Percentiles rank a stretch among this genome's conserved stretches.
Evolutionary conservation across 2,329 filamentous ascomycete genomes (phyloP).

Genomic region (Chaetomium olivaceum): DNA sequence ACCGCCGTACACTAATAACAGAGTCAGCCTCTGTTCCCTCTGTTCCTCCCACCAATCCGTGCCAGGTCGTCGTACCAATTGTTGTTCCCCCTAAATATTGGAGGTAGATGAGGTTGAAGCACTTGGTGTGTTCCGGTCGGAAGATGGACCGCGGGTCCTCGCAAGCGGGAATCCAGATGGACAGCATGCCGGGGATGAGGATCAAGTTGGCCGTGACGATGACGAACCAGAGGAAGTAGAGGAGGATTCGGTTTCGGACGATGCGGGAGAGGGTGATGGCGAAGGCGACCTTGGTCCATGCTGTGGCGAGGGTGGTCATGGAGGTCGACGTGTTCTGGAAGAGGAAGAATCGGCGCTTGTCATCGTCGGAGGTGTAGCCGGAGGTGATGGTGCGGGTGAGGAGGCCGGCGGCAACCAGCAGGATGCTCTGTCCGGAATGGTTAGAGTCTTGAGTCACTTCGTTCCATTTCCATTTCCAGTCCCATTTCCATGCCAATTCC

Average conservation of each 20-base stretch:
- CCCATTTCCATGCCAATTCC: no score
- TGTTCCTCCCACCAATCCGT: not conserved
- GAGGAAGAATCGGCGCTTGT: slow-evolving; percentile 22
- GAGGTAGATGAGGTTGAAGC: not conserved
- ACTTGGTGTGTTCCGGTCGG: slow-evolving; percentile 10
- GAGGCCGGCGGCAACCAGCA: slow-evolving; percentile 20
- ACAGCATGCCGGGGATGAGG: slow-evolving; percentile 30
- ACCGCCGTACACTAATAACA: slow-evolving; percentile 23
- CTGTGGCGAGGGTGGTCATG: slow-evolving; percentile 24
- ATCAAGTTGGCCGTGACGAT: slow-evolving; percentile 32
- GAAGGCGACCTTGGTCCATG: slow-evolving; percentile 34
- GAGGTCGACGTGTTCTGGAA: slow-evolving; percentile 23
- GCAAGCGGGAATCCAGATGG: slow-evolving; percentile 26
- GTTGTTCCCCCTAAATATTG: slow-evolving; percentile 11
- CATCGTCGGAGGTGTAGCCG: slow-evolving; percentile 20
- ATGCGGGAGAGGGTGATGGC: slow-evolving; percentile 33
- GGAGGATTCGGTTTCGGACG: slow-evolving; percentile 26
- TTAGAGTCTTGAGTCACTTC: not conserved
- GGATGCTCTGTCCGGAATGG: slow-evolving; percentile 9
- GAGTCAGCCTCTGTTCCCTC: not conserved
- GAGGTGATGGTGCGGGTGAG: slow-evolving; percentile 20
- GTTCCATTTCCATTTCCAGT: no score
- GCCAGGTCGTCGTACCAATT: slow-evolving; percentile 6
- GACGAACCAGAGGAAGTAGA: slow-evolving; percentile 30
- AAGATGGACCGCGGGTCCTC: slow-evolving; percentile 12